phyloP scores from a whole-genome alignment of 306 rosid genomes.

The Pyrus betulifolia region DNA sequence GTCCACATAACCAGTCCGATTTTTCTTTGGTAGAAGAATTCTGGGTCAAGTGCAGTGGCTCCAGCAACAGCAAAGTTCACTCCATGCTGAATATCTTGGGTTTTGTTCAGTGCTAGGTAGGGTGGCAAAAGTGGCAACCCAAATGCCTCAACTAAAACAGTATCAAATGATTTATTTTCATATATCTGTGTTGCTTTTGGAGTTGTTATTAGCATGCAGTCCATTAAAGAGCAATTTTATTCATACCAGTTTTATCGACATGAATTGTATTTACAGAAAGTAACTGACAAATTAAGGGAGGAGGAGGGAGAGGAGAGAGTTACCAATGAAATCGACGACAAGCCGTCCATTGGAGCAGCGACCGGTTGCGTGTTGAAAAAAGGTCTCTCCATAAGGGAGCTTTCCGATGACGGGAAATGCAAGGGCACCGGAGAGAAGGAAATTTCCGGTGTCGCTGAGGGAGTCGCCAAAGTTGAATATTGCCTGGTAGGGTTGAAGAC shows the following conservation, averaged over 20 bases:
- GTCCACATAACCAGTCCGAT: constrained; percentile 37
- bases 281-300: neutral
- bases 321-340: constrained; percentile 62
- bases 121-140: constrained; percentile 57
- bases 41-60: constrained; percentile 55
- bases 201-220: neutral
- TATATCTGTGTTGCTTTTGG: neutral
- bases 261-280: no score
- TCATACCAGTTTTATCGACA: no score
- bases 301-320: neutral
- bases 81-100: constrained; percentile 27
- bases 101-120: constrained; percentile 26
- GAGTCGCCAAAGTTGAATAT: constrained; percentile 79
- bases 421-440: constrained; percentile 42
- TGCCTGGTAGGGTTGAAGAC: constrained; percentile 30
- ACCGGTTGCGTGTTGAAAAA: constrained; percentile 57
- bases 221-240: no score
- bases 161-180: neutral
- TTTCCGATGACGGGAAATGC: constrained; percentile 42
- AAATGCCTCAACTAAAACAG: constrained; percentile 51
- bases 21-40: constrained; percentile 30
- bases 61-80: constrained; percentile 80
- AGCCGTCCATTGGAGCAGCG: constrained; percentile 72
- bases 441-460: constrained; percentile 70
- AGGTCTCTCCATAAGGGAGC: constrained; percentile 68